A percentile compares a stretch with the other conserved stretches of the same genome.
Evolutionary conservation across 352 stramenopile genomes (phyloP).

Genomic region (Elongisporangium undulatum): DNA sequence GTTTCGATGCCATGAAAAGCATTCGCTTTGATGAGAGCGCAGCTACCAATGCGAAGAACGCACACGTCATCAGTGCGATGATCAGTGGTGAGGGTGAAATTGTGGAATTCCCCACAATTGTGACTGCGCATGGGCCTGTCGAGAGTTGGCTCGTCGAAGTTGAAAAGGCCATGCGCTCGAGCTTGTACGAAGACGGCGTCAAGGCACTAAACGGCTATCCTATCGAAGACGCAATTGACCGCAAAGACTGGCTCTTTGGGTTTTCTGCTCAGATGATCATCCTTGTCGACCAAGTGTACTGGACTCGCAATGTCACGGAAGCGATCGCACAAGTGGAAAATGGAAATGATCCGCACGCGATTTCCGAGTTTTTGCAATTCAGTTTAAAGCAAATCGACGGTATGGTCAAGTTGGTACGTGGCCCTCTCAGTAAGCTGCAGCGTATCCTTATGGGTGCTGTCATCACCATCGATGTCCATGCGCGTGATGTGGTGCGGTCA

Average conservation of each 20-base stretch:
- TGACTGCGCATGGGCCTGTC: slow-evolving; percentile 81
- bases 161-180: slow-evolving; percentile 84
- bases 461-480: slow-evolving; percentile 92
- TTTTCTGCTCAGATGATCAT: slow-evolving; percentile 88
- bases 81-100: slow-evolving; percentile 84
- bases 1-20: slow-evolving; percentile 92
- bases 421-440: slow-evolving; percentile 80
- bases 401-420: slow-evolving; percentile 89
- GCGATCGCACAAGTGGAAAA: slow-evolving; percentile 76
- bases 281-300: slow-evolving; percentile 90
- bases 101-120: slow-evolving; percentile 66
- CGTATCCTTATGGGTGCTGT: slow-evolving; percentile 87
- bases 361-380: slow-evolving; percentile 84
- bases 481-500: slow-evolving; percentile 84
- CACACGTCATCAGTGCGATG: slow-evolving; percentile 66
- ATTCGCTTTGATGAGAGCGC: slow-evolving; percentile 77
- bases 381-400: slow-evolving; percentile 90
- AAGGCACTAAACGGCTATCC: slow-evolving; percentile 85
- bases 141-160: slow-evolving; percentile 87
- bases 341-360: slow-evolving; percentile 56
- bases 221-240: slow-evolving; percentile 83
- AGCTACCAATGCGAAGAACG: slow-evolving; percentile 17
- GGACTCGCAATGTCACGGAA: slow-evolving; percentile 85
- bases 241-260: slow-evolving; percentile 87
- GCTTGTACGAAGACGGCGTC: slow-evolving; percentile 84